Percentiles rank a stretch among this genome's conserved stretches.
Evolutionary conservation across 2,329 filamentous ascomycete genomes (phyloP).

Genomic region (Claviceps monticola): DNA sequence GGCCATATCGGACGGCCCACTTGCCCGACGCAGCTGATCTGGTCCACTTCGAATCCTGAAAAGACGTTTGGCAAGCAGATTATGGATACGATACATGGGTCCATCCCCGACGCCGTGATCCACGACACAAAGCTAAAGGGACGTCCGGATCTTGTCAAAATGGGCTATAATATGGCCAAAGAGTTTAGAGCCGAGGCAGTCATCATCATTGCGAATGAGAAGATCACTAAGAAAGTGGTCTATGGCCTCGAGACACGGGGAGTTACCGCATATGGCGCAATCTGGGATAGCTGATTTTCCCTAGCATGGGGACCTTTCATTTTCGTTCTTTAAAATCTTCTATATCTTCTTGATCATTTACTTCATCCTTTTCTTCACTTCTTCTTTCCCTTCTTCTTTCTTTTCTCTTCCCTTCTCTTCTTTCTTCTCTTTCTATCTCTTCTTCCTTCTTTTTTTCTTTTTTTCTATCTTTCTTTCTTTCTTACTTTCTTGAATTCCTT

Average conservation of each 20-base stretch:
- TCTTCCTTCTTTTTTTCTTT: not conserved
- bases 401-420: not conserved
- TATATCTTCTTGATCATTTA: not conserved
- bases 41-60: constrained; percentile 50
- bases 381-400: not conserved
- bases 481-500: no score
- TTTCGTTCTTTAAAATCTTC: not conserved
- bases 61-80: constrained; percentile 48
- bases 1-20: constrained; percentile 39
- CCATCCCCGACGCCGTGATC: constrained; percentile 50
- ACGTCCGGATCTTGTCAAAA: constrained; percentile 40
- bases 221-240: constrained; percentile 53
- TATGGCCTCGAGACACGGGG: constrained; percentile 54
- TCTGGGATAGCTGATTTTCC: constrained; percentile 44
- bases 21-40: constrained; percentile 47
- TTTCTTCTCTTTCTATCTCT: not conserved
- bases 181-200: constrained; percentile 52
- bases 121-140: constrained; percentile 50
- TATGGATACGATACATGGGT: constrained; percentile 37
- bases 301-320: not conserved
- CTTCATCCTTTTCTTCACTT: not conserved
- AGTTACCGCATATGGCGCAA: constrained; percentile 55
- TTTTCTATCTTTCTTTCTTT: not conserved
- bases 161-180: constrained; percentile 38
- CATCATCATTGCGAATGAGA: constrained; percentile 58